Base-by-base conservation (phyloP, 1,284 basidiomycete genomes). In the Tranzscheliella williamsii region DNA sequence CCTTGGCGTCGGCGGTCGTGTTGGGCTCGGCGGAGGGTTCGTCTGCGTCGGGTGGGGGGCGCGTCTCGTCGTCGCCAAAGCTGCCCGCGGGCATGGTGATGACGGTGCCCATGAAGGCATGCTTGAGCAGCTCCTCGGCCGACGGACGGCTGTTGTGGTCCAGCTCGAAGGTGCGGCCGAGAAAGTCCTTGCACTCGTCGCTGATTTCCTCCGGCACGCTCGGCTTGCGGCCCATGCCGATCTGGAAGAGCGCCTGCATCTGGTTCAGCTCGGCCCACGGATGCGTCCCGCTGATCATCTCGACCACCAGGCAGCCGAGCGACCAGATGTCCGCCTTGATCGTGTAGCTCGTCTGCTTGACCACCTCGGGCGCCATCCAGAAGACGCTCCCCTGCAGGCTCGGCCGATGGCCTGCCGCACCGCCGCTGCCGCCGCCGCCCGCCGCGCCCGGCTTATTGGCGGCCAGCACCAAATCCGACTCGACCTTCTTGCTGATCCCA, bases 241-340 rank as follows among this genome's bases (percentile, higher is more conserved):
- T 77, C 43, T 73, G 70, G 61, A 76, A 77, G 21, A 72, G 46
- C n/a, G 68, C 71, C 47, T 72, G 73, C 92, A 97, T 97, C 80
- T 98, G 94, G n/a, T 89, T 93, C 21, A 98, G 82, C 60, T 91
- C 89, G 0, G 94, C 89, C 89, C 91, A 98, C 0, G 95, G 95
- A 78, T 96, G 94, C 67, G 92, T 88, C 4, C 94, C 94, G 0
- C 91, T 96, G 49, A 98, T 82, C 95, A 99, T 99, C 79, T 99
- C 95, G 16, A 98, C 91, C 13, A 97, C 88, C 38, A 98, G 81
- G 78, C 95, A 98, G 2, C 95, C 95, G 1, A 99, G 87, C 72
- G 89, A 91, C 95, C 95, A 99, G 42, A 98, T 96, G 78, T 98
- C 95, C 5, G 93, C 93, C 74, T 96, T 96, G 70, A 84, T 85